A percentile compares a stretch with the other conserved stretches of the same genome.
These are phyloP conservation scores for Bipolaris bicolor DNA, from an alignment of 2,329 filamentous ascomycete species.

Conservation along the genomic window DNA sequence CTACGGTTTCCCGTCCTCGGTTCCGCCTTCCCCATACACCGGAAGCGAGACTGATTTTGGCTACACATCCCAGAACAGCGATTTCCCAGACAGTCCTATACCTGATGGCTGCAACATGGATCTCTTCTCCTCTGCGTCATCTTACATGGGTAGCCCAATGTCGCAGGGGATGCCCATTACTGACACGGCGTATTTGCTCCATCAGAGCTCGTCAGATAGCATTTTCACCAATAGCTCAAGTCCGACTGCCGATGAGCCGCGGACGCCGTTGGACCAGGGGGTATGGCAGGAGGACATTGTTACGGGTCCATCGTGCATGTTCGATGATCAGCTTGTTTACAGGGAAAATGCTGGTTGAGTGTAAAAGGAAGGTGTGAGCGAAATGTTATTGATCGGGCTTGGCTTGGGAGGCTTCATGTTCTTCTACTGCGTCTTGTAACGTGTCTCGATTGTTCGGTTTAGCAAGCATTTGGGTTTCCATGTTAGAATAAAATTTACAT, in stretches of 20 bases:
- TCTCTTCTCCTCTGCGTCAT: constrained; percentile 9
- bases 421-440: neutral
- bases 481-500: neutral
- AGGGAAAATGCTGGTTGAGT: constrained; percentile 13
- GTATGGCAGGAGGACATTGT: constrained; percentile 23
- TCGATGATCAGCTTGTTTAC: constrained; percentile 16
- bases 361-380: too few relatives aligned
- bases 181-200: constrained; percentile 26
- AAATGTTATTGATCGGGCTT: neutral
- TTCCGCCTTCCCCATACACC: constrained; percentile 29
- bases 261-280: constrained; percentile 24
- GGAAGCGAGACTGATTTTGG: constrained; percentile 29
- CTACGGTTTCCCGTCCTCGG: constrained; percentile 12
- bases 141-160: constrained; percentile 4
- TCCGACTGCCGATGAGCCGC: constrained; percentile 26
- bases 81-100: constrained; percentile 16
- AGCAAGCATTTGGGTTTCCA: neutral
- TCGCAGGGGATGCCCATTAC: constrained; percentile 3
- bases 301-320: constrained; percentile 9
- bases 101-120: constrained; percentile 7
- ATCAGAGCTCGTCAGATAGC: constrained; percentile 28
- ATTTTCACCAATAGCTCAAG: constrained; percentile 33
- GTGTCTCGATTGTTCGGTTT: neutral
- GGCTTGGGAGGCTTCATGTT: neutral
- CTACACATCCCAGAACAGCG: constrained; percentile 6